Evolutionary conservation across 768 basidiomycete species (phyloP).

Genomic region (Xerocomus spinulosus): DNA sequence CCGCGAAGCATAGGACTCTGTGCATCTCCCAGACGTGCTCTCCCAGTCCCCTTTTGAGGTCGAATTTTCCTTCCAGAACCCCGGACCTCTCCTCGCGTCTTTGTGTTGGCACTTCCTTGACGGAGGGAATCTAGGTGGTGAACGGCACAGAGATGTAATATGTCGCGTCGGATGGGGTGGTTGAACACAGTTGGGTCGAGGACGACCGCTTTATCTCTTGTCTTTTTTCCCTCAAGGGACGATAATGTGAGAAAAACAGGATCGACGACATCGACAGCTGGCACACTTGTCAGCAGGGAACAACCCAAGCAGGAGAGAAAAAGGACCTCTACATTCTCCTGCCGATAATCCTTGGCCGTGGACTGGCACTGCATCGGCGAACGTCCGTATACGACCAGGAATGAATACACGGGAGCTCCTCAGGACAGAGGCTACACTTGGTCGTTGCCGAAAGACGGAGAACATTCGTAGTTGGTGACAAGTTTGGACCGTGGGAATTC

Average conservation of each 20-base stretch:
- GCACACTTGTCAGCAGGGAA: conserved; percentile 3
- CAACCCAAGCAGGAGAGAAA: conserved; percentile 3
- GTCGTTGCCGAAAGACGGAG: conserved; percentile 14
- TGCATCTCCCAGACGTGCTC: conserved; percentile 83
- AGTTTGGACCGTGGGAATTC: conserved; percentile 25
- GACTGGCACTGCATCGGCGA: conserved; percentile 8
- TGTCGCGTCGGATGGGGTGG: conserved; percentile 85
- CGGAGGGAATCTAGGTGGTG: conserved; percentile 85
- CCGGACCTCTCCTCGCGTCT: conserved; percentile 85
- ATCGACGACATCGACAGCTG: conserved; percentile 37
- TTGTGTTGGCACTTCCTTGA: conserved; percentile 90
- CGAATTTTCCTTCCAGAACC: conserved; percentile 88
- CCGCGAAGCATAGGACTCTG: conserved; percentile 86
- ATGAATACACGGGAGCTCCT: neutral
- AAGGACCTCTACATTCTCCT: conserved; percentile 15
- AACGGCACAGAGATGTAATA: conserved; percentile 87
- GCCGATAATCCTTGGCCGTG: neutral
- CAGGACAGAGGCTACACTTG: neutral
- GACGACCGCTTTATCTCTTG: conserved; percentile 47
- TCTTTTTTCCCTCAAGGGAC: conserved; percentile 44
- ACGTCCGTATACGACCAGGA: conserved; percentile 6
- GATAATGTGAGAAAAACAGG: conserved; percentile 64
- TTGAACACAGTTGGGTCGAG: conserved; percentile 82
- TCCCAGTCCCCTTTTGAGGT: conserved; percentile 88
- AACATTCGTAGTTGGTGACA: conserved; percentile 13